A percentile compares a stretch with the other conserved stretches of the same genome.
Conservation (phyloP, 2,329 filamentous ascomycete species). For the Fusarium pininemorale region DNA sequence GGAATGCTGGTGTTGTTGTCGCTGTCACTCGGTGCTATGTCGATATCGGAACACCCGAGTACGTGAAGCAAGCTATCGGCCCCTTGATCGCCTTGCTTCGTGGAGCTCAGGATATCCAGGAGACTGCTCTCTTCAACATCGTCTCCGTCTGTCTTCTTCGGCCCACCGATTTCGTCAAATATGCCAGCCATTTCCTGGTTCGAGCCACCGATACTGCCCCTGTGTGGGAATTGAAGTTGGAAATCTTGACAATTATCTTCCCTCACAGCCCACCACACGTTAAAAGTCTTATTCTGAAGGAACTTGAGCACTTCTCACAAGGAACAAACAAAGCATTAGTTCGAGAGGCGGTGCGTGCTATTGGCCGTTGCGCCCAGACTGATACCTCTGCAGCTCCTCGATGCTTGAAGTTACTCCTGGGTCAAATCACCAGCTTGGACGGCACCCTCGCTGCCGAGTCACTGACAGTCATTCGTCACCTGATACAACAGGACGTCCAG, state of each 20-base stretch:
- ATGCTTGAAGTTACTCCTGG: constrained; percentile 83
- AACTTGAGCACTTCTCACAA: constrained; percentile 91
- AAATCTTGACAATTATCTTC: constrained; percentile 90
- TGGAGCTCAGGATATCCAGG: constrained; percentile 85
- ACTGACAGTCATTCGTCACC: constrained; percentile 90
- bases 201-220: constrained; percentile 79
- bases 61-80: constrained; percentile 79
- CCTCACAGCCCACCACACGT: constrained; percentile 78
- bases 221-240: constrained; percentile 91
- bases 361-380: constrained; percentile 90
- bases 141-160: constrained; percentile 85
- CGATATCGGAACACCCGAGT: constrained; percentile 81
- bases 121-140: constrained; percentile 92
- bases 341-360: constrained; percentile 88
- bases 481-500: constrained; percentile 89
- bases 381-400: constrained; percentile 75
- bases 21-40: constrained; percentile 87
- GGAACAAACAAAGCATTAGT: constrained; percentile 79
- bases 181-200: constrained; percentile 89
- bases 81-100: constrained; percentile 87
- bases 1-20: constrained; percentile 91
- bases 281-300: constrained; percentile 88
- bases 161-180: constrained; percentile 84
- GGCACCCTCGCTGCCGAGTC: constrained; percentile 90
- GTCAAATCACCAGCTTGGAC: constrained; percentile 88